Base-by-base conservation (phyloP, 139 green algal species). In the Closterium sp. region DNA sequence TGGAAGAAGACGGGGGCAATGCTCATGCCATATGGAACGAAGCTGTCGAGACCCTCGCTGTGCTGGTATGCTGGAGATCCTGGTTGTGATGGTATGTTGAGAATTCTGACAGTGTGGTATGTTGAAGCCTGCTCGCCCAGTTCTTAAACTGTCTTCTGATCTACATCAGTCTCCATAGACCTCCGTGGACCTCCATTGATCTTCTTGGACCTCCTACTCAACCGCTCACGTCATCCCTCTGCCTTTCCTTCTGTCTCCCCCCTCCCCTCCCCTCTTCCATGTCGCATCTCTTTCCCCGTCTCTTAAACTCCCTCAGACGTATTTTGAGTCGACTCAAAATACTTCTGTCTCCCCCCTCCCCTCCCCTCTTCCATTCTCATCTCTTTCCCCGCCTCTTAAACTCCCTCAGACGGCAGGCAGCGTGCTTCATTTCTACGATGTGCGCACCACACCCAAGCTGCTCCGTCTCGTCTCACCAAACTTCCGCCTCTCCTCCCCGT, bases 1-100 rank as follows among this genome's bases (percentile, higher is more conserved):
- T 94, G 23, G 23, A 35, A 12, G 88, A 91, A n/a, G 91, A 94
- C 84, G 91, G 91, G 12, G 76, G 12, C 12, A 94, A 94, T 34
- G 21, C 31, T 19, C 81, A 93, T 23, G 91, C 91, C 19, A 43
- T 93, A 32, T 94, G 88, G 88, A 93, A 94, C 23, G 34, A 34
- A 32, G 87, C n/a, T 4, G 23, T 91, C 32, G 85, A 91, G 25
- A 94, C 91, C 33, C 84, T 94, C 30, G 91, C 34, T 23, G 91
- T 94, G 35, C 55, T 94, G 85, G 90, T 93, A 34, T 87, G 90
- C 90, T 83, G 86, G 23, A 33, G 30, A 19, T 33, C 21, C 84
- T 34, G 33, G 33, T 16, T 7, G 33, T 66, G 84, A 16, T 87
- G 33, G 84, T 81, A 12, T 34, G 33, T 0, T 87, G 33, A 87